Evolutionary conservation across 2,329 filamentous ascomycete species (phyloP).

Genomic region (Nothophoma quercina): DNA sequence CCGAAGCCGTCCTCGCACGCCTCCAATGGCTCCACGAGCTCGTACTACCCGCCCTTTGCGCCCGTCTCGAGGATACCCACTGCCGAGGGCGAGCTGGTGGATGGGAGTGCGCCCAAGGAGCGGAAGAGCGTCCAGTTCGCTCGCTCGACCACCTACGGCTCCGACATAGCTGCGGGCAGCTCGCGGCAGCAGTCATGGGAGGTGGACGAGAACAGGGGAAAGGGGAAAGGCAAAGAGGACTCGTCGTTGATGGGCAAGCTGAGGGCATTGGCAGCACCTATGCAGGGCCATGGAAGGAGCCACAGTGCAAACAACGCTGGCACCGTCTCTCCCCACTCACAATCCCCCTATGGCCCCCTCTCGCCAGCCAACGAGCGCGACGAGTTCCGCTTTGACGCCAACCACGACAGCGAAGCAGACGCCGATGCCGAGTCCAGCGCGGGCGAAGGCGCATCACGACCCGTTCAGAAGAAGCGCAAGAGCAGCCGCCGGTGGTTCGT

Average conservation of each 20-base stretch:
- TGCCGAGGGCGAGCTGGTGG: conserved; percentile 40
- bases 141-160: conserved; percentile 50
- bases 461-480: conserved; percentile 66
- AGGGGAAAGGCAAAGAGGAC: conserved; percentile 55
- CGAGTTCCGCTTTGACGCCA: conserved; percentile 60
- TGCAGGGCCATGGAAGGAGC: conserved; percentile 59
- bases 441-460: conserved; percentile 65
- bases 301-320: conserved; percentile 55
- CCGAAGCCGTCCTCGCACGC: conserved; percentile 31
- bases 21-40: conserved; percentile 32
- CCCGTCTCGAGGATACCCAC: conserved; percentile 44
- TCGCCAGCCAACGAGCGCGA: conserved; percentile 60
- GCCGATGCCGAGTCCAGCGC: conserved; percentile 87
- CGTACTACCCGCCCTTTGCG: conserved; percentile 41
- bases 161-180: conserved; percentile 57
- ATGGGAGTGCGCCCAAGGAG: conserved; percentile 44
- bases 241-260: conserved; percentile 80
- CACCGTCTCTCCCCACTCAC: conserved; percentile 48
- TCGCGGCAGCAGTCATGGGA: conserved; percentile 72
- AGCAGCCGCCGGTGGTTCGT: conserved; percentile 66
- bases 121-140: conserved; percentile 80
- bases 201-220: conserved; percentile 68
- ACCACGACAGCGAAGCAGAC: conserved; percentile 72
- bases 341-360: conserved; percentile 49
- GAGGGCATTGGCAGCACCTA: conserved; percentile 72